These are phyloP conservation scores for Candida silvatica DNA, from an alignment of 805 yeast genomes.

Conservation along the genomic window DNA sequence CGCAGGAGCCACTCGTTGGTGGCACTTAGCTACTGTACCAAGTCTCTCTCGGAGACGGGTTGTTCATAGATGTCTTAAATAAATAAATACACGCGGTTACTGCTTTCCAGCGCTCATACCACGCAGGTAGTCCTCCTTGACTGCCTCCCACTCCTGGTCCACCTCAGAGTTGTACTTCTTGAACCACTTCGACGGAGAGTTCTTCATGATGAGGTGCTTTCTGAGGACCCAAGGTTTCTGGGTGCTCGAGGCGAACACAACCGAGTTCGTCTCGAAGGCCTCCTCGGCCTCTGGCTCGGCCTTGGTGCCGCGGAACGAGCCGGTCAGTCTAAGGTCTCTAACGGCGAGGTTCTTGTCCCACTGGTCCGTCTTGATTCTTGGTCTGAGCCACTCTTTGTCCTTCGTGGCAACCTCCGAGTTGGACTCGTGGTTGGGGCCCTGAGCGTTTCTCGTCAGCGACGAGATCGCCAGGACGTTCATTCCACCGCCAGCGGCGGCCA, in stretches of 20 bases:
- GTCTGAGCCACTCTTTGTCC: slow-evolving; percentile 43
- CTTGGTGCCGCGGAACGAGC: slow-evolving; percentile 60
- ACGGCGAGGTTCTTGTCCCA: slow-evolving; percentile 53
- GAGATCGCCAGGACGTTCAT: slow-evolving; percentile 25
- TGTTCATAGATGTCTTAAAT: background rate
- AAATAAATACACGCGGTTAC: too few species aligned
- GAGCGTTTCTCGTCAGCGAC: slow-evolving; percentile 24
- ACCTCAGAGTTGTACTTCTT: slow-evolving; percentile 25
- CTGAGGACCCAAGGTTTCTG: slow-evolving; percentile 29
- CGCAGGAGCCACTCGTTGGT: too few species aligned
- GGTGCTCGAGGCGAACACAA: slow-evolving; percentile 25
- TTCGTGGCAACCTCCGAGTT: slow-evolving; percentile 29
- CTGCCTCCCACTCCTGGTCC: slow-evolving; percentile 24
- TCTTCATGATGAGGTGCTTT: slow-evolving; percentile 31
- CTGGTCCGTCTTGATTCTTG: slow-evolving; percentile 43
- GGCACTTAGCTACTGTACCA: background rate
- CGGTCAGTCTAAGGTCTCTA: slow-evolving; percentile 73
- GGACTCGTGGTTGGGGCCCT: slow-evolving; percentile 27
- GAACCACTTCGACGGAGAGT: slow-evolving; percentile 28
- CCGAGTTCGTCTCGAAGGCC: slow-evolving; percentile 63
- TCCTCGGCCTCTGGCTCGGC: slow-evolving; percentile 67
- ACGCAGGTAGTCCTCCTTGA: slow-evolving; percentile 27
- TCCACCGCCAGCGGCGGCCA: slow-evolving; percentile 48
- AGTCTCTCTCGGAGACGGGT: background rate
- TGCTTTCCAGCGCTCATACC: slow-evolving; percentile 30